phyloP scores from a whole-genome alignment of 345 rosid genomes.

The Lepidium aucheri region DNA sequence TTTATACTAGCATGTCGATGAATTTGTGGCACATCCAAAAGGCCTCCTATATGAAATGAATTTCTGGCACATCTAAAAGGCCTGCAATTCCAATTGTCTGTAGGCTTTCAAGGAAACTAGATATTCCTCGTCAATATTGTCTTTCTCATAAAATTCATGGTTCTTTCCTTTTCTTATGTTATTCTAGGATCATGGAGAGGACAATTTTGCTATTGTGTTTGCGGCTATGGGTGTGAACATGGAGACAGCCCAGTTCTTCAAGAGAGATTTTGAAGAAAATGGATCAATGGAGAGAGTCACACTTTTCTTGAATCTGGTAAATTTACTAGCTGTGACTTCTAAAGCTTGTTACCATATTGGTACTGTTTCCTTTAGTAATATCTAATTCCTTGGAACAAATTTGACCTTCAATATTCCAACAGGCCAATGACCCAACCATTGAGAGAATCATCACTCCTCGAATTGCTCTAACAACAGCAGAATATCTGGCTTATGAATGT shows the following conservation, averaged over 20 bases:
- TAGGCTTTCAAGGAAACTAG: not conserved
- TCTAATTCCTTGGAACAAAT: not conserved
- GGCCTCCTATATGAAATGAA: not conserved
- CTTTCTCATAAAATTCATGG: not conserved
- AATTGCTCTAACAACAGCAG: slow-evolving; percentile 93
- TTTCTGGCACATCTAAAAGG: not conserved
- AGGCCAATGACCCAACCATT: slow-evolving; percentile 98
- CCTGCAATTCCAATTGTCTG: not conserved
- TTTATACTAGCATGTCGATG: not conserved
- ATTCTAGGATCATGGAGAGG: slow-evolving; percentile 71
- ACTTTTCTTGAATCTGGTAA: slow-evolving; percentile 64
- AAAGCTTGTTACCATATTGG: not conserved
- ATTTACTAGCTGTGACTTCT: not conserved
- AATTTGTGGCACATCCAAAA: not conserved
- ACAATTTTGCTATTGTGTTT: slow-evolving; percentile 94
- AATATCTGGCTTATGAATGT: slow-evolving; percentile 93
- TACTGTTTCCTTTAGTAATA: not conserved
- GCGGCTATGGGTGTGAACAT: slow-evolving; percentile 99
- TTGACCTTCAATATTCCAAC: not conserved
- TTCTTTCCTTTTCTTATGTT: not conserved
- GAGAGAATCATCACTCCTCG: slow-evolving; percentile 98
- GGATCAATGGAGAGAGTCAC: slow-evolving; percentile 99
- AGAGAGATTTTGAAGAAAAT: slow-evolving; percentile 96
- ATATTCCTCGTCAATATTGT: not conserved
- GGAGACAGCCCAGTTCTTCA: slow-evolving; percentile 98